Evolutionary conservation across 2,329 filamentous ascomycete species (phyloP).

Genomic region (Aspergillus tubingensis): DNA sequence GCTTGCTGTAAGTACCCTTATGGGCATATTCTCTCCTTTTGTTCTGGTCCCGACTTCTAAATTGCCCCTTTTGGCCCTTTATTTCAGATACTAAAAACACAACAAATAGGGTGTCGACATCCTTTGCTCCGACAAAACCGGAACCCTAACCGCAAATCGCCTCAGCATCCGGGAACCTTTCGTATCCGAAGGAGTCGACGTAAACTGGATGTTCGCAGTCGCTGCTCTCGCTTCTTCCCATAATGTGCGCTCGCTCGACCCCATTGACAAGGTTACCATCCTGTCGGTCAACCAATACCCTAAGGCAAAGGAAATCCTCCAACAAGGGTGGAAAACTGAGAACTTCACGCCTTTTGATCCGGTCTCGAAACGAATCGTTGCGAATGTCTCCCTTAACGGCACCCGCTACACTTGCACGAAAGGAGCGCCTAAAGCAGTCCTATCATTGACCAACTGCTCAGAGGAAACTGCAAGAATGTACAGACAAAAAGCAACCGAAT

Average conservation of each 20-base stretch:
- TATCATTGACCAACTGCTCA: slow-evolving; percentile 68
- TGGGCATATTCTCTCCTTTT: no score
- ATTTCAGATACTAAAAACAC: not conserved
- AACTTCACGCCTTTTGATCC: slow-evolving; percentile 73
- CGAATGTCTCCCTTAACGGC: slow-evolving; percentile 67
- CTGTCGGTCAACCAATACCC: slow-evolving; percentile 74
- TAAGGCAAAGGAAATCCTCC: slow-evolving; percentile 72
- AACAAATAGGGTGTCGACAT: slow-evolving; percentile 63
- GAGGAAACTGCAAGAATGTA: slow-evolving; percentile 66
- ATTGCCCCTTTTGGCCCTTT: no score
- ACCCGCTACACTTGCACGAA: slow-evolving; percentile 74
- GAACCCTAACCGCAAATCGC: slow-evolving; percentile 65
- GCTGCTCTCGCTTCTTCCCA: slow-evolving; percentile 75
- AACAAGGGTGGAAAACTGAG: slow-evolving; percentile 68
- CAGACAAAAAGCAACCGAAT: slow-evolving; percentile 72
- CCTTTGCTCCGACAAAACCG: slow-evolving; percentile 80
- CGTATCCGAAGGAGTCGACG: slow-evolving; percentile 73
- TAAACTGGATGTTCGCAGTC: slow-evolving; percentile 84
- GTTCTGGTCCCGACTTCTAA: not conserved
- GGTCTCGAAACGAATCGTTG: slow-evolving; percentile 76
- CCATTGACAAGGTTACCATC: slow-evolving; percentile 78
- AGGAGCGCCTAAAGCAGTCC: slow-evolving; percentile 74
- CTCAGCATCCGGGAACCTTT: slow-evolving; percentile 75
- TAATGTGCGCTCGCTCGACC: slow-evolving; percentile 76
- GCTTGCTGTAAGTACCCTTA: slow-evolving; percentile 48